A percentile compares a stretch with the other conserved stretches of the same genome.
These are phyloP conservation scores for Calonectria pauciramosa DNA, from an alignment of 2,329 filamentous ascomycete species.

Conservation along the genomic window DNA sequence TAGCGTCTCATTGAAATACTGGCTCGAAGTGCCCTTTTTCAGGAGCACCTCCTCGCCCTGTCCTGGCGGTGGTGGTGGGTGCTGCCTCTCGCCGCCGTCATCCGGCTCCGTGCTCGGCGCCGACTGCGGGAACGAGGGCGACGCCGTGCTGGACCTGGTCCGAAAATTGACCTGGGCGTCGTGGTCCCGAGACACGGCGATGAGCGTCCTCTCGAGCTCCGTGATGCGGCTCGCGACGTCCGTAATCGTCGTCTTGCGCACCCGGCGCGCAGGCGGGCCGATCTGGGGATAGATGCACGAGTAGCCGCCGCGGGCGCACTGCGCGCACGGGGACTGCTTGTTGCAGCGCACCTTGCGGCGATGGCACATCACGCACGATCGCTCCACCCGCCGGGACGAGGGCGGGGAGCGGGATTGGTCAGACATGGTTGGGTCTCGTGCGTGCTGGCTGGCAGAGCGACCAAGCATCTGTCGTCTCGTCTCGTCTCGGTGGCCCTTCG, in stretches of 20 bases:
- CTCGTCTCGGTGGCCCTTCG: conserved; percentile 20
- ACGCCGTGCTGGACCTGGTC: background rate
- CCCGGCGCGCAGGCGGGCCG: conserved; percentile 42
- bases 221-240: conserved; percentile 54
- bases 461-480: no score
- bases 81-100: background rate
- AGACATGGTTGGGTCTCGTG: background rate
- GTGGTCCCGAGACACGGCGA: conserved; percentile 28
- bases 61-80: background rate
- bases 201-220: conserved; percentile 49
- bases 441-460: no score
- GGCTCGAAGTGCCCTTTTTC: conserved; percentile 49
- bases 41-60: conserved; percentile 46
- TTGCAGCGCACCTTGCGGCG: conserved; percentile 79
- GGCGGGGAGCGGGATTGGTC: conserved; percentile 22
- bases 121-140: background rate
- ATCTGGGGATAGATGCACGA: conserved; percentile 49
- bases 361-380: conserved; percentile 58
- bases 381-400: conserved; percentile 31
- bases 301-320: conserved; percentile 67
- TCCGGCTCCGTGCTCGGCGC: background rate
- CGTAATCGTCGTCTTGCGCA: conserved; percentile 47
- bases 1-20: conserved; percentile 55
- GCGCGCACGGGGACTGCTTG: conserved; percentile 78
- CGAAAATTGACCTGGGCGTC: background rate